phyloP scores from a whole-genome alignment of 768 basidiomycete species.

The Serendipita sp. region DNA sequence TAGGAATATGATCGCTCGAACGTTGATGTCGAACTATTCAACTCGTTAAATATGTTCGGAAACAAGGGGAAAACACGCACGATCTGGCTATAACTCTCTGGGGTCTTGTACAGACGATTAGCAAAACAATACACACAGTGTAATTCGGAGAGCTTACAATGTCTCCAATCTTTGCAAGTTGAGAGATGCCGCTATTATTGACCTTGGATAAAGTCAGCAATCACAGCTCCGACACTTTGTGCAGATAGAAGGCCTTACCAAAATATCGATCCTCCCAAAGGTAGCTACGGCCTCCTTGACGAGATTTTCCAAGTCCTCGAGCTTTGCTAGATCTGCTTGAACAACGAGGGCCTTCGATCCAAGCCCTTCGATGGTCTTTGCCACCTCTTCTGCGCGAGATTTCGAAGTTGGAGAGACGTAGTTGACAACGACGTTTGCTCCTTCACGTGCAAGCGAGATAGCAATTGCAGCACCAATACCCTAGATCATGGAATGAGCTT shows the following conservation, averaged over 20 bases:
- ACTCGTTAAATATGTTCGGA: neutral
- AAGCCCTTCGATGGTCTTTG: too few relatives aligned
- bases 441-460: slow-evolving; percentile 20
- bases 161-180: slow-evolving; percentile 34
- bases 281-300: slow-evolving; percentile 32
- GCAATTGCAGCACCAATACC: slow-evolving; percentile 45
- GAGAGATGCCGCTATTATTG: slow-evolving; percentile 31
- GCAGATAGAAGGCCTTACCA: slow-evolving; percentile 16
- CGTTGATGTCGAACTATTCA: slow-evolving; percentile 34
- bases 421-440: too few relatives aligned
- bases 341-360: slow-evolving; percentile 26
- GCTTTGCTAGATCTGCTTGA: slow-evolving; percentile 34
- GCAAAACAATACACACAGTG: too few relatives aligned
- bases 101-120: neutral
- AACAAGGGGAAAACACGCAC: neutral
- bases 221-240: too few relatives aligned
- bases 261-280: slow-evolving; percentile 39
- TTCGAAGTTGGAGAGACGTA: too few relatives aligned
- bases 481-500: too few relatives aligned
- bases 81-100: neutral
- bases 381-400: too few relatives aligned
- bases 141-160: neutral
- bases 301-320: slow-evolving; percentile 31
- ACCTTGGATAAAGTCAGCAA: slow-evolving; percentile 12
- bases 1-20: slow-evolving; percentile 44